Percentiles rank a stretch among this genome's conserved stretches.
phyloP scores from a whole-genome alignment of 176 grass and related monocot genomes.

The Eleusine coracana region DNA sequence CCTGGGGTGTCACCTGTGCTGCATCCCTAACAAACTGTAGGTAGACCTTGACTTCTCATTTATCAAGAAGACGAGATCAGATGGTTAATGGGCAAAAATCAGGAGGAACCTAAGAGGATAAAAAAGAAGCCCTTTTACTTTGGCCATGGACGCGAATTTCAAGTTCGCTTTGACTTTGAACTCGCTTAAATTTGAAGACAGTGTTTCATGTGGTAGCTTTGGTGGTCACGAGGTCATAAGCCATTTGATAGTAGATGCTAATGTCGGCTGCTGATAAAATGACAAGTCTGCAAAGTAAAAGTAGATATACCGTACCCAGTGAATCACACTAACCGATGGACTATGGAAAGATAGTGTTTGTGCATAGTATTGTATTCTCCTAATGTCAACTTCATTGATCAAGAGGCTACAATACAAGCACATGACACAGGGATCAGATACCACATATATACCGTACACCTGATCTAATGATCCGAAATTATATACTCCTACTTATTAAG shows the following conservation, averaged over 20 bases:
- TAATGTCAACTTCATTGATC: not conserved
- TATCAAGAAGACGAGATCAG: constrained; percentile 46
- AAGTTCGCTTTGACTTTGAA: constrained; percentile 51
- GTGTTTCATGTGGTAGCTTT: constrained; percentile 52
- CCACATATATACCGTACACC: not conserved
- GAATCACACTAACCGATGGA: constrained; percentile 2
- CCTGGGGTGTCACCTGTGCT: constrained; percentile 1
- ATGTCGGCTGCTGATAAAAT: constrained; percentile 59
- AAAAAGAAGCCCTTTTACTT: constrained; percentile 34
- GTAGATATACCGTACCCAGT: not conserved
- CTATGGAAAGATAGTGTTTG: not conserved
- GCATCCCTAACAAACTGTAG: constrained; percentile 29
- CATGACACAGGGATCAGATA: constrained; percentile 1
- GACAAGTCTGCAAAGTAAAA: constrained; percentile 44
- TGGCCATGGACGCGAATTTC: constrained; percentile 32
- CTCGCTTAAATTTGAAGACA: constrained; percentile 49
- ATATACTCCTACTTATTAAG: not conserved
- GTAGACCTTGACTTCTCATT: constrained; percentile 50
- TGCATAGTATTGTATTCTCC: not conserved
- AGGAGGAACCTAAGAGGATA: not conserved
- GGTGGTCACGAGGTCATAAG: constrained; percentile 41
- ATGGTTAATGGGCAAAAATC: constrained; percentile 37
- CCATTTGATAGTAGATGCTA: constrained; percentile 35
- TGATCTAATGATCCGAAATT: not conserved
- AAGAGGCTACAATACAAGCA: constrained; percentile 8